phyloP scores from a whole-genome alignment of 2,329 filamentous ascomycete species.

The Neoarthrinium moseri region DNA sequence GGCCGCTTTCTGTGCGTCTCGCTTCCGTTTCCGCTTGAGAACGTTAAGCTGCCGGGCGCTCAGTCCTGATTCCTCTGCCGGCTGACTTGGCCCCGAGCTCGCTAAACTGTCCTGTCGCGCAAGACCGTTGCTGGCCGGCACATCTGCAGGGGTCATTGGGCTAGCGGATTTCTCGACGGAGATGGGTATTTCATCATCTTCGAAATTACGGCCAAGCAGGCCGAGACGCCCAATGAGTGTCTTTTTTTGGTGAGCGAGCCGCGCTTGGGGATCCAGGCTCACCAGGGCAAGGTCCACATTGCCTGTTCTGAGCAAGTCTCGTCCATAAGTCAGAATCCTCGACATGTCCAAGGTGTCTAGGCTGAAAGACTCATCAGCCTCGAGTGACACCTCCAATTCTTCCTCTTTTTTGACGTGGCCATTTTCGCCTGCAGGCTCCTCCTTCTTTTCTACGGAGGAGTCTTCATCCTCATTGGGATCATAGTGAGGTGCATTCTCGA shows the following conservation, averaged over 20 bases:
- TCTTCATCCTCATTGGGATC: conserved; percentile 82
- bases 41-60: conserved; percentile 95
- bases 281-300: conserved; percentile 84
- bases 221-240: conserved; percentile 80
- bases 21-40: conserved; percentile 89
- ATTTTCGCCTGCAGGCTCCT: conserved; percentile 38
- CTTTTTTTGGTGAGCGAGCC: conserved; percentile 86
- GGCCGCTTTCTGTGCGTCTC: conserved; percentile 80
- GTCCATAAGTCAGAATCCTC: conserved; percentile 78
- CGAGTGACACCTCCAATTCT: conserved; percentile 44
- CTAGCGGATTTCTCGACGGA: conserved; percentile 56
- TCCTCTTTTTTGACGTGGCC: conserved; percentile 61
- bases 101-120: conserved; percentile 35
- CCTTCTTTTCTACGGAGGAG: conserved; percentile 39
- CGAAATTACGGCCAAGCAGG: conserved; percentile 77
- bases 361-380: conserved; percentile 63
- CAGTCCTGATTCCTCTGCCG: conserved; percentile 66
- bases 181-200: conserved; percentile 75
- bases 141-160: conserved; percentile 45
- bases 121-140: conserved; percentile 27
- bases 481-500: conserved; percentile 82
- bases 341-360: conserved; percentile 76
- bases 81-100: conserved; percentile 33
- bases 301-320: conserved; percentile 79
- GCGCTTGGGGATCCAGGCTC: conserved; percentile 74